Percentiles rank a stretch among this genome's conserved stretches.
Evolutionary conservation across 768 basidiomycete genomes (phyloP).

Genomic region (Hypholoma sublateritium): DNA sequence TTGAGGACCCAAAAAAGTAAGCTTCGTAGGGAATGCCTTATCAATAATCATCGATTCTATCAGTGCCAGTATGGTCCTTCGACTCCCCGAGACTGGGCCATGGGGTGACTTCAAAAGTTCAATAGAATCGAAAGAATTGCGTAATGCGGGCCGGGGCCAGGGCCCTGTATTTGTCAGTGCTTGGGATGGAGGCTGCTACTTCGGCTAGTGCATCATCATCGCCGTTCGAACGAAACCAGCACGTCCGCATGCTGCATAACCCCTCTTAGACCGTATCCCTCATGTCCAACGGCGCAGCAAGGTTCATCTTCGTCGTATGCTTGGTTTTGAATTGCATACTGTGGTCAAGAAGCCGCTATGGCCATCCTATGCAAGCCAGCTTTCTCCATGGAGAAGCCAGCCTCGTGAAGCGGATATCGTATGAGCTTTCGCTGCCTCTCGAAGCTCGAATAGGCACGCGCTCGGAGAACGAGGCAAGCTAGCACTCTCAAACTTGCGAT

Average conservation of each 20-base stretch:
- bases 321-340: slow-evolving; percentile 60
- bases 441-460: slow-evolving; percentile 13
- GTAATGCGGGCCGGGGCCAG: neutral
- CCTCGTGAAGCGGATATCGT: slow-evolving; percentile 43
- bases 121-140: neutral
- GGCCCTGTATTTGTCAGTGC: neutral
- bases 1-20: too few species aligned
- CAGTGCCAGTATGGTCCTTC: too few species aligned
- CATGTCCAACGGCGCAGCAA: slow-evolving; percentile 52
- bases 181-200: neutral
- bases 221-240: neutral
- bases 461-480: slow-evolving; percentile 28
- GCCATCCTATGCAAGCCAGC: slow-evolving; percentile 26
- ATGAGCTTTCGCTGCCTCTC: slow-evolving; percentile 32
- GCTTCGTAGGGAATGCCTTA: too few species aligned
- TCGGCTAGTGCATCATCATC: neutral
- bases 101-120: too few species aligned
- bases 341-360: slow-evolving; percentile 63
- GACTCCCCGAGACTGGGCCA: too few species aligned
- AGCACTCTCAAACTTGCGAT: neutral
- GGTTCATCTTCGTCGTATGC: slow-evolving; percentile 48
- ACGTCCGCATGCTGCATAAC: neutral
- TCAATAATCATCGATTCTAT: too few species aligned
- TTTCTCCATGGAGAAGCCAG: slow-evolving; percentile 28
- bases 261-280: slow-evolving; percentile 12